Evolutionary conservation across 805 yeast genomes (phyloP), one percentile per base, ranked within the genome.

Genomic region (Starmera quercuum): DNA sequence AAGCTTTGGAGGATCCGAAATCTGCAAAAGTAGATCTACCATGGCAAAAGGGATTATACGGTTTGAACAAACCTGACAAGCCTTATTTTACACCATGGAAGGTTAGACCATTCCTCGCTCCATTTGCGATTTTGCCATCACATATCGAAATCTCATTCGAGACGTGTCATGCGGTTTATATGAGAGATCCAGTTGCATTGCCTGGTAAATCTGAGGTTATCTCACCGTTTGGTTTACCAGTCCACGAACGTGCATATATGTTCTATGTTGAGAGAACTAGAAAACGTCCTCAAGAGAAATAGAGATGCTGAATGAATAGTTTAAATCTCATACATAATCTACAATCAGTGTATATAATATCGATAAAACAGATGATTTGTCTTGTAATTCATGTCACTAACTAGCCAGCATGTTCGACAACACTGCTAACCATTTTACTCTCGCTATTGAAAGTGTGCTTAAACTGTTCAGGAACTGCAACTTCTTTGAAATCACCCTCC

Each of bases 201-300:
- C 96, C 97, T 6, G 97, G 96, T 37, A 88, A 84, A 54, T 83
- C 95, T 21, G 98, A 92, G 66, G 95, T 92, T 39, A 83, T 92
- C 42, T 68, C 95, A 36, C 98, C 98, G 35, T 85, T 81, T 59
- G 78, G 80, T 25, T 68, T 75, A 41, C 79, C 78, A 39, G 75
- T 78, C 44, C 97, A 90, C 52, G 92, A 88, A 64, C 77, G 95
- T 58, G 95, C 97, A 26, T 88, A 83, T 68, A 83, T 87, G 92
- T 87, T 80, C 74, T 90, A 90, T 62, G 75, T 75, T 32, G 78
- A 87, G 70, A 78, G 74, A 53, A 84, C 88, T 35, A 65, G 58
- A 54, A 45, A 13, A 9, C 29, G n/a, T 8, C 26, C 14, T 23
- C 12, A 23, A 23, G 26, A 27, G 15, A 27, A 25, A 9, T 14